Evolutionary conservation across 2,329 filamentous ascomycete genomes (phyloP).

Genomic region (Alternaria atra): DNA sequence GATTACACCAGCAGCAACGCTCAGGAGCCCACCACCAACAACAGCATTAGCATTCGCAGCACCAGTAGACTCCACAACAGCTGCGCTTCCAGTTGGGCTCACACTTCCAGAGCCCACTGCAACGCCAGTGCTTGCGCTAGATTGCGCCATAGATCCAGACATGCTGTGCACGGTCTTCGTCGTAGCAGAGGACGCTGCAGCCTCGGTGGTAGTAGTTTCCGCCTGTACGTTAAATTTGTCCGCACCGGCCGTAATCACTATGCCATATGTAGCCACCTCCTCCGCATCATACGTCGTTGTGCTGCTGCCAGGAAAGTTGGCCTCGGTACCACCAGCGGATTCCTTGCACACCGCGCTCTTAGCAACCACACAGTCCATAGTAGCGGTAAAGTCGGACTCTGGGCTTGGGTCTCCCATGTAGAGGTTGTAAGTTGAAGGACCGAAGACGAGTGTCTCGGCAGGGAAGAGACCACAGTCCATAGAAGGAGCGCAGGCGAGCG

Average conservation of each 20-base stretch:
- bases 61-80: slow-evolving; percentile 8
- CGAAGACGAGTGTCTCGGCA: slow-evolving; percentile 25
- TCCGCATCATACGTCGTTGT: slow-evolving; percentile 28
- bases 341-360: slow-evolving; percentile 32
- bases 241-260: slow-evolving; percentile 26
- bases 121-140: slow-evolving; percentile 1
- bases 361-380: slow-evolving; percentile 27
- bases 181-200: slow-evolving; percentile 10
- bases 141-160: slow-evolving; percentile 3
- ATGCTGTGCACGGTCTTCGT: slow-evolving; percentile 3
- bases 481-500: slow-evolving; percentile 14
- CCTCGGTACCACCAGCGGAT: slow-evolving; percentile 31
- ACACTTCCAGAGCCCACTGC: background rate
- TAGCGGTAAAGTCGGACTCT: slow-evolving; percentile 29
- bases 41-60: slow-evolving; percentile 20
- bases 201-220: slow-evolving; percentile 8
- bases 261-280: background rate
- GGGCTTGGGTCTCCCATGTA: slow-evolving; percentile 26
- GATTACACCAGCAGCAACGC: slow-evolving; percentile 21
- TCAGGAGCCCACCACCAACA: slow-evolving; percentile 17
- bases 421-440: slow-evolving; percentile 30
- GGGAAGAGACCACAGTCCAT: slow-evolving; percentile 35
- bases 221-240: slow-evolving; percentile 22
- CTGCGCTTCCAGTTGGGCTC: slow-evolving; percentile 9
- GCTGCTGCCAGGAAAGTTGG: slow-evolving; percentile 35